Base-by-base conservation (phyloP, 495 filamentous ascomycete genomes). In the Corynascus novoguineensis region DNA sequence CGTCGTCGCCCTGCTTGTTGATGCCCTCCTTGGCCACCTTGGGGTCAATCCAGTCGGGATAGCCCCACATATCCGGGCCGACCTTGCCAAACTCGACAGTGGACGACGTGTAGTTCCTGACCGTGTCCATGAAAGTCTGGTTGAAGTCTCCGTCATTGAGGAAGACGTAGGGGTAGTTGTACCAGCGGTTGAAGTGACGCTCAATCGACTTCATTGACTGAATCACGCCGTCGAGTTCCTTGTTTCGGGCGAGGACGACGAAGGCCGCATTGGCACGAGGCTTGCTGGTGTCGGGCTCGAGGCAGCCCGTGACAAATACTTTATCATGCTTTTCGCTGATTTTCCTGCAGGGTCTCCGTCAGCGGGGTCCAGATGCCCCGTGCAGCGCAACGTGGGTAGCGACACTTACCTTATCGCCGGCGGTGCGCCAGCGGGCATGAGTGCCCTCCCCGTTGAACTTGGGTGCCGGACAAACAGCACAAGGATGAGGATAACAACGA, bases 181-280 rank as follows among this genome's bases (percentile, higher is more conserved):
- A 99, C 95, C 95, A 97, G 57, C 92, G 83, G 73, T 99, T 99
- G 82, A 99, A 99, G 69, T 99, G 93, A 58, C 93, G 82, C 76
- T 99, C 93, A 61, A 99, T 93, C 49, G 92, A 96, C 77, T 96
- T 97, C 61, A 99, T 81, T 9, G 92, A 97, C 74, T 97, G 88
- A 44, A 97, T 84, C 29, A 99, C 93, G 52, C 93, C 93, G 1
- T 95, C 90, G 58, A 99, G 65, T 73, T 99, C 93, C 80, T 96
- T 95, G 71, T 99, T 97, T 61, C 93, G 79, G 24, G 93, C 93
- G 51, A 99, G 81, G 19, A 99, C 92, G 59, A 99, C 95, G 59
- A 99, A 93, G 15, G 88, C 92, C 48, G 90, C 93, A 70, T 99
- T 97, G 62, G 86, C 93, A 61, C 90, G 83, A 31, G 73, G 70